Evolutionary conservation across 352 stramenopile species (phyloP), one percentile per base, ranked within the genome.

Genomic region (Globisporangium cederbergense): DNA sequence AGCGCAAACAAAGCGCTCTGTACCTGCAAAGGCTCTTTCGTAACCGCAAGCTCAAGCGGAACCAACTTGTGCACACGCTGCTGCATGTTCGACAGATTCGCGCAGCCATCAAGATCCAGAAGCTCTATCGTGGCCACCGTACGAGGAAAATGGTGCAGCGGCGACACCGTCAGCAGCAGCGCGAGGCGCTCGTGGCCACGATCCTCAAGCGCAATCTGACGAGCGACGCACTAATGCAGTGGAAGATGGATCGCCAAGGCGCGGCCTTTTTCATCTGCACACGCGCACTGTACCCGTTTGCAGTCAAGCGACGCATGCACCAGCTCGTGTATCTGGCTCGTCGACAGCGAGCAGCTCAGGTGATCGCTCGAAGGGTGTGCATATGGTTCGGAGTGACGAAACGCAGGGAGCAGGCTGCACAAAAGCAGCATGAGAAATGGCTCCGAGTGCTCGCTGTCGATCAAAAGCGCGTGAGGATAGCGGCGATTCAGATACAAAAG

Each of bases 261-360:
- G 81, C 81, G n/a, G 67, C 61, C 2, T 84, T 77, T 40, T 14
- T 88, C 16, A 87, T 90, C n/a, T 68, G 64, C n/a, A 68, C 55
- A 10, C 45, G 40, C 10, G 68, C 62, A 1, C 59, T 88, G 53
- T 86, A 83, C 32, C 79, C 77, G 1, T 80, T 76, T 52, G 64
- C 75, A 14, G 51, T 88, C 28, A 67, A 74, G 4, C 40, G 71
- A 22, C 64, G 71, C 13, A 84, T 80, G 36, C 62, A 70, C 0
- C 49, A 38, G n/a, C 32, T 83, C 8, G 28, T 68, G 6, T 32
- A 25, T 3, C 67, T 74, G 6, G 53, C 78, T 20, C 70, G 62
- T 25, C 66, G 65, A 2, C 60, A 73, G 18, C 51, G 60, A 13
- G 75, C 75, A 4, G 65, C 52, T 0, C 59, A 53, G 13, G 13